These are phyloP conservation scores for Cruciata laevipes DNA, from an alignment of 257 asterid genomes.

Conservation along the genomic window DNA sequence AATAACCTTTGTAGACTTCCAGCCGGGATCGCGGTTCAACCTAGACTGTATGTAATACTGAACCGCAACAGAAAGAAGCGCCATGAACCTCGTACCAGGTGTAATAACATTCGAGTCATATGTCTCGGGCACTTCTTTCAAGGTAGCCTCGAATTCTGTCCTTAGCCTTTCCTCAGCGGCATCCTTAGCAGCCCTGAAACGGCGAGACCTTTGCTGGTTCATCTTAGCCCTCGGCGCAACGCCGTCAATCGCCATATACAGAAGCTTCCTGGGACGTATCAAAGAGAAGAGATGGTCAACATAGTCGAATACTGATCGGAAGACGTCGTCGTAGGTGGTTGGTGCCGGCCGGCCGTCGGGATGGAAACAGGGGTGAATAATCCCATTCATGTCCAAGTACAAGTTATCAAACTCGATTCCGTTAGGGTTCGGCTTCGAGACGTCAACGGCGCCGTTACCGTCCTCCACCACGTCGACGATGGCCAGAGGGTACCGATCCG, in stretches of 20 bases:
- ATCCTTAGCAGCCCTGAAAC: conserved; percentile 98
- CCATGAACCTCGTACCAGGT: conserved; percentile 96
- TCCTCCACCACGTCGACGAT: conserved; percentile 75
- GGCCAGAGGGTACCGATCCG: conserved; percentile 82
- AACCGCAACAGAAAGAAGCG: conserved; percentile 80
- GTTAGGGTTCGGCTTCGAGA: conserved; percentile 77
- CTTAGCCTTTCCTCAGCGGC: conserved; percentile 81
- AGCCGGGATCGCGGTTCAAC: conserved; percentile 69
- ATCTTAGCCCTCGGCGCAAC: conserved; percentile 99
- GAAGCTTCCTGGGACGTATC: conserved; percentile 93
- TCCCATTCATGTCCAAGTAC: conserved; percentile 91
- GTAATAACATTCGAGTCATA: conserved; percentile 92
- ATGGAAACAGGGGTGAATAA: conserved; percentile 95
- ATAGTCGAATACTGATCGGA: conserved; percentile 75
- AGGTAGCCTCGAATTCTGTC: conserved; percentile 54
- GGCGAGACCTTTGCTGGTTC: conserved; percentile 97
- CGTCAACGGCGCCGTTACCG: conserved; percentile 38
- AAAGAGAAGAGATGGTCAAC: conserved; percentile 75
- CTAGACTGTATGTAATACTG: conserved; percentile 79
- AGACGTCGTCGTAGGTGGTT: conserved; percentile 71
- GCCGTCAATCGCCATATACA: conserved; percentile 94
- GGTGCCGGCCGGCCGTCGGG: conserved; percentile 96
- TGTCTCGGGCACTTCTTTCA: conserved; percentile 72
- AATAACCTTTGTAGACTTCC: conserved; percentile 90
- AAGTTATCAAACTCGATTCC: conserved; percentile 84